Base-by-base conservation (phyloP, 1,139 yeast species). In the Candida dubliniensis region DNA sequence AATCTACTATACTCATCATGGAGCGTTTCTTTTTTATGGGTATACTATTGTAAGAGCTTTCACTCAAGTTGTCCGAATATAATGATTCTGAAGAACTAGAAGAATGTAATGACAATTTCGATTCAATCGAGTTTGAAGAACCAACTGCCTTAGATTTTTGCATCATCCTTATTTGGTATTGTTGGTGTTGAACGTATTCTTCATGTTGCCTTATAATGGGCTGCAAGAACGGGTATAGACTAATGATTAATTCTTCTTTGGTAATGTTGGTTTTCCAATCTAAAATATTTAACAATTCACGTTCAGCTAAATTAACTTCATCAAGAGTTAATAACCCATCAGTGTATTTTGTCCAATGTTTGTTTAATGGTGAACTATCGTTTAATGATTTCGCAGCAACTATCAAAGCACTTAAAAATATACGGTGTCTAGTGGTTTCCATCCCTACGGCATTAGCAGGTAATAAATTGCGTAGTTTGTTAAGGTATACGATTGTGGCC, bases 341-440 rank as follows among this genome's bases (percentile, higher is more conserved):
- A 11, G 98, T 89, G 70, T 90, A 91, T 48, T 80, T 77, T 12
- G 96, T 85, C 99, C 99, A 93, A 71, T 91, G 96, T 67, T 86
- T 90, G 68, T 93, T 93, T 64, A 91, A 78, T 41, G 98, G 99
- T 13, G 95, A 84, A 2, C 96, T 84, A 68, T 93, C 99, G 65
- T 93, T 93, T 52, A 91, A 77, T 51, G 84, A 84, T 69, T 93
- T 93, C 23, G 98, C 96, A 33, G 96, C 87, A 49, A 93, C 71
- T 43, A 93, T 87, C 50, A 93, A 74, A 36, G 96, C 81, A 0
- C 96, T 96, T 45, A 93, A 71, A 54, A 93, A 91, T 48, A 93
- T 87, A 50, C 98, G 77, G 69, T 93, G 98, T 60, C 95, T 81
- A 5, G 98, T 90, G 46, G 97, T 88, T 54, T 88, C 89, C 79